Conservation (phyloP, 129 eudicot species). For the Chrysanthemum makinoi region DNA sequence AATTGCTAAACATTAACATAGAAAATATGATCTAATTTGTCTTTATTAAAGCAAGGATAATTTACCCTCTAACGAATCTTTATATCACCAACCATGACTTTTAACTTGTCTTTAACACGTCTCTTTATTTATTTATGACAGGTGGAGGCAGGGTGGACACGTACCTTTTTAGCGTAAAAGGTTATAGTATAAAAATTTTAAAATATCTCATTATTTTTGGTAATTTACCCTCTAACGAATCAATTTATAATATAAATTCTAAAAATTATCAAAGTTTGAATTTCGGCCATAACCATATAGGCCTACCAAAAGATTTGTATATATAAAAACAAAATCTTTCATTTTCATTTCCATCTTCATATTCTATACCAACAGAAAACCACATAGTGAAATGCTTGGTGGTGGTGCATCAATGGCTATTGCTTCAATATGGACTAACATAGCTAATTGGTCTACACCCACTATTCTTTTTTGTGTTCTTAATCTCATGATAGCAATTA, state of each 20-base stretch:
- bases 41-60: neutral
- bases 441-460: constrained; percentile 51
- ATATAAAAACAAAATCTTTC: constrained; percentile 4
- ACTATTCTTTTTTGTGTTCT: constrained; percentile 57
- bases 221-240: too few relatives aligned
- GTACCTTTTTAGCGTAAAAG: too few relatives aligned
- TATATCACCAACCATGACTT: constrained; percentile 15
- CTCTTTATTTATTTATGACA: neutral
- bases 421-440: constrained; percentile 30
- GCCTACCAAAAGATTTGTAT: neutral
- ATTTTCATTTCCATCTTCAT: neutral
- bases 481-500: constrained; percentile 52
- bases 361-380: neutral
- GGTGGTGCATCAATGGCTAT: neutral
- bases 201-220: too few relatives aligned
- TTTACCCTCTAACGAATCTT: too few relatives aligned
- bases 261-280: too few relatives aligned
- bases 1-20: neutral
- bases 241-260: too few relatives aligned
- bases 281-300: neutral
- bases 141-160: too few relatives aligned
- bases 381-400: neutral
- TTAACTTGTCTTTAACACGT: constrained; percentile 13
- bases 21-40: constrained; percentile 12
- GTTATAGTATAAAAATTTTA: too few relatives aligned